Percentiles rank a stretch among this genome's conserved stretches.
Evolutionary conservation across 352 stramenopile genomes (phyloP).

Genomic region (Phytophthora pistaciae): DNA sequence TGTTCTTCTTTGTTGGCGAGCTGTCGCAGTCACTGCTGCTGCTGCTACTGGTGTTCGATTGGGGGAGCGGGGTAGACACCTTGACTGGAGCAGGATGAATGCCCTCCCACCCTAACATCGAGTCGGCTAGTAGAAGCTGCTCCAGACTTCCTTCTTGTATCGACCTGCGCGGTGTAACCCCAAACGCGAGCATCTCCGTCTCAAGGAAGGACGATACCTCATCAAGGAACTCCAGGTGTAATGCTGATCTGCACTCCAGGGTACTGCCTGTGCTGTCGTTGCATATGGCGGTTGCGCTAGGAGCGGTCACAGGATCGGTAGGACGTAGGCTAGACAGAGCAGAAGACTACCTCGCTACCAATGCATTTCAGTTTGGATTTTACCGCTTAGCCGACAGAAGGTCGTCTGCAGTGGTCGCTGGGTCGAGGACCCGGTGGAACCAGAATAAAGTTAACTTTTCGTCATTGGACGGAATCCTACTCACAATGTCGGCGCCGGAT

Average conservation of each 20-base stretch:
- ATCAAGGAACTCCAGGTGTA: too few species aligned
- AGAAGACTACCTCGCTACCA: not conserved
- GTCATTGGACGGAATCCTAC: not conserved
- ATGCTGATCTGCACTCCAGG: not conserved
- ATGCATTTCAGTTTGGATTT: constrained; percentile 8
- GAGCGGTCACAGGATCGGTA: not conserved
- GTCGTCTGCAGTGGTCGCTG: constrained; percentile 3
- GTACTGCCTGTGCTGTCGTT: not conserved
- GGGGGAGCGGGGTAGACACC: too few species aligned
- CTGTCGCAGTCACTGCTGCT: not conserved
- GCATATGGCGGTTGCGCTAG: not conserved
- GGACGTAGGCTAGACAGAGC: not conserved
- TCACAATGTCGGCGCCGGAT: not conserved
- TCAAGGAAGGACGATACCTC: too few species aligned
- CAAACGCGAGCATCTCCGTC: too few species aligned
- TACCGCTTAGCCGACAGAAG: not conserved
- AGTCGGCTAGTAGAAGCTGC: too few species aligned
- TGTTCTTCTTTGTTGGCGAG: not conserved
- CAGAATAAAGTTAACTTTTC: constrained; percentile 1
- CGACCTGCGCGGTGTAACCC: too few species aligned
- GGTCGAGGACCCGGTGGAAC: not conserved
- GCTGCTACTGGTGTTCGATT: too few species aligned
- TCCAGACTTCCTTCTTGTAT: too few species aligned
- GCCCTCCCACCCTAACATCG: too few species aligned
- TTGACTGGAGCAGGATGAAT: too few species aligned